Evolutionary conservation across 176 grass and related monocot species (phyloP).

Genomic region (Musa troglodytarum): DNA sequence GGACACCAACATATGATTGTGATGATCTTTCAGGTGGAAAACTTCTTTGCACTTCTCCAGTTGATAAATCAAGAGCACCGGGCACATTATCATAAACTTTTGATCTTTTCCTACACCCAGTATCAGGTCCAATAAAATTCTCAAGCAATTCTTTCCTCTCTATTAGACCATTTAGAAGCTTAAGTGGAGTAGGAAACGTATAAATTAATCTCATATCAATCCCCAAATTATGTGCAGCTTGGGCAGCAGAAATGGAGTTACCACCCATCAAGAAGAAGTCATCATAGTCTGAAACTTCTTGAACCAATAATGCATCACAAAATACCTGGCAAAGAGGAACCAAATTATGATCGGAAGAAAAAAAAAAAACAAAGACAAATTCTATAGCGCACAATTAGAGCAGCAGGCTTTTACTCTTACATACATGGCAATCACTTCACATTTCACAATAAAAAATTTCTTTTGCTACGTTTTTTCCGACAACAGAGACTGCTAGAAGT

Average conservation of each 20-base stretch:
- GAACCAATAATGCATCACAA: conserved; percentile 44
- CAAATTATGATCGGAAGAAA: not conserved
- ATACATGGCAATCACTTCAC: not conserved
- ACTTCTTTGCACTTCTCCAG: conserved; percentile 3
- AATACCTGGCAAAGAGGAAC: conserved; percentile 44
- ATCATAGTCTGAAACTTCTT: conserved; percentile 70
- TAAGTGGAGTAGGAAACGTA: conserved; percentile 48
- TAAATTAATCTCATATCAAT: conserved; percentile 85
- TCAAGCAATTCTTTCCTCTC: conserved; percentile 1
- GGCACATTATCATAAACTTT: conserved; percentile 12
- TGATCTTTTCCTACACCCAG: conserved; percentile 23
- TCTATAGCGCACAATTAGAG: not conserved
- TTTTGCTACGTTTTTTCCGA: too few species aligned
- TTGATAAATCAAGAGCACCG: conserved; percentile 1
- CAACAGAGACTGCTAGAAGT: too few species aligned
- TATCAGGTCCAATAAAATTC: conserved; percentile 20
- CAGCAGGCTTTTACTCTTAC: not conserved
- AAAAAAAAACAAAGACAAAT: not conserved
- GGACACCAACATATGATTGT: not conserved
- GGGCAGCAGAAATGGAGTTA: conserved; percentile 80
- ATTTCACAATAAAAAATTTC: too few species aligned
- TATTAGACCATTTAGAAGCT: conserved; percentile 52
- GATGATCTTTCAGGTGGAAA: conserved; percentile 5
- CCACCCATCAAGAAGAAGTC: conserved; percentile 79
- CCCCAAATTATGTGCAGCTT: conserved; percentile 58